Conservation (phyloP, 2,329 filamentous ascomycete species). For the Didymella pomorum region DNA sequence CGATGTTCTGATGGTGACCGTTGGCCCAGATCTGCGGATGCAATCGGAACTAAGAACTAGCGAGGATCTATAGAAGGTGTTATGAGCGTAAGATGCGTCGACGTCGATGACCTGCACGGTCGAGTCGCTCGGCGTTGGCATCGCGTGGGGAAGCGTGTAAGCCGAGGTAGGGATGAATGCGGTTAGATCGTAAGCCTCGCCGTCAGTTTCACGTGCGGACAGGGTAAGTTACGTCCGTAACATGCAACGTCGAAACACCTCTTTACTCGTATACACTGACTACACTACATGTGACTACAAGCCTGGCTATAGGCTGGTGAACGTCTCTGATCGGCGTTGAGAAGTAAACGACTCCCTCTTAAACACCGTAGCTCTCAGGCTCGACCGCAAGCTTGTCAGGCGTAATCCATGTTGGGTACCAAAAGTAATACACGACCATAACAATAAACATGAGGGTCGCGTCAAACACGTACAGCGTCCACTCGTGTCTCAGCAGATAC, state of each 20-base stretch:
- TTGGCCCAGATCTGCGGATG: too few species aligned
- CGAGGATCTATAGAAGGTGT: too few species aligned
- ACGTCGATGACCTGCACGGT: conserved; percentile 22
- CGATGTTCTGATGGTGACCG: too few species aligned
- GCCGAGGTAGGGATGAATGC: conserved; percentile 24
- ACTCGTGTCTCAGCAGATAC: conserved; percentile 47
- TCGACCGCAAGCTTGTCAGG: neutral
- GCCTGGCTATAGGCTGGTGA: too few species aligned
- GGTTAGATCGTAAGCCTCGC: conserved; percentile 6
- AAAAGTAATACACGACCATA: neutral
- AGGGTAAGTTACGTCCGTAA: neutral
- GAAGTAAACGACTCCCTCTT: too few species aligned
- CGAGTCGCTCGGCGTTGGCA: conserved; percentile 30
- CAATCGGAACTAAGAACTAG: too few species aligned
- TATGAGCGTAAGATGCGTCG: neutral
- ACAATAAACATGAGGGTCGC: conserved; percentile 25
- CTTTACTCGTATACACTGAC: too few species aligned
- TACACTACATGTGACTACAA: too few species aligned
- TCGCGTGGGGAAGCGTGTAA: conserved; percentile 10
- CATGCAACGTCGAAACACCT: neutral
- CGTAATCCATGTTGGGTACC: neutral
- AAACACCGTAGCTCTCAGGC: conserved; percentile 11
- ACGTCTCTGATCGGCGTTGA: too few species aligned
- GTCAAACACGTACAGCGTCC: conserved; percentile 57
- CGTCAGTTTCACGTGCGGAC: neutral